Evolutionary conservation across 1,284 basidiomycete genomes (phyloP).

Genomic region (Trametes polyzona): DNA sequence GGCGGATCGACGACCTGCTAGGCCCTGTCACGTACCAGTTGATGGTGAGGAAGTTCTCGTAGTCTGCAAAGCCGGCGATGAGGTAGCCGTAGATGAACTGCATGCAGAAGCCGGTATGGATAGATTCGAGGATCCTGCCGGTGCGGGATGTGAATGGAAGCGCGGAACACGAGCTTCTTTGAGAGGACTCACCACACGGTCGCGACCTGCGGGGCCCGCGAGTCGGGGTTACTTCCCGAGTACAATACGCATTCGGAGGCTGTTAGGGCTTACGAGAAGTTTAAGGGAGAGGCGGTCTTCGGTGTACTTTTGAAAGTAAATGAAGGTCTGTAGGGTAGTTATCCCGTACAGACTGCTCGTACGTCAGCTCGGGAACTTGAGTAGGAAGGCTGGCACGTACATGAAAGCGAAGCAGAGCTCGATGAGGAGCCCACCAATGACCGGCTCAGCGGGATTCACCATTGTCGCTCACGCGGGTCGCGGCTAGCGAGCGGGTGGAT

Average conservation of each 20-base stretch:
- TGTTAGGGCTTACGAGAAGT: conserved; percentile 1
- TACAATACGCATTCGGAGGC: not conserved
- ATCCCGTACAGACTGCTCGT: conserved; percentile 21
- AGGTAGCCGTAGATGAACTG: conserved; percentile 30
- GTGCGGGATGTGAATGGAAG: not conserved
- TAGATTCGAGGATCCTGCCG: conserved; percentile 22
- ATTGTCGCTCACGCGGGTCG: conserved; percentile 3
- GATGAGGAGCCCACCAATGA: conserved; percentile 25
- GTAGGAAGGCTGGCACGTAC: conserved; percentile 2
- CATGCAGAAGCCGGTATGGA: conserved; percentile 26
- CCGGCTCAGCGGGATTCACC: conserved; percentile 15
- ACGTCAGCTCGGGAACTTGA: not conserved
- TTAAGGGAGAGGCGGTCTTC: conserved; percentile 18
- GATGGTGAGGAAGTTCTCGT: conserved; percentile 12
- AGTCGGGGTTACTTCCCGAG: too few relatives aligned
- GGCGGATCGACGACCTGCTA: not conserved
- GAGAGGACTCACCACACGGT: conserved; percentile 19
- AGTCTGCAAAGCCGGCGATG: conserved; percentile 21
- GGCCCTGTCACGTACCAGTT: conserved; percentile 12
- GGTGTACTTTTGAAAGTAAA: conserved; percentile 24
- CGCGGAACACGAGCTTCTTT: too few relatives aligned
- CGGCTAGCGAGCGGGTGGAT: not conserved
- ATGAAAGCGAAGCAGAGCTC: conserved; percentile 27
- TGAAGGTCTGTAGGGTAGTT: conserved; percentile 24
- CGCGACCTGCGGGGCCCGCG: conserved; percentile 7